Conservation (phyloP, 2,329 filamentous ascomycete genomes). For the Fusarium scirpi region DNA sequence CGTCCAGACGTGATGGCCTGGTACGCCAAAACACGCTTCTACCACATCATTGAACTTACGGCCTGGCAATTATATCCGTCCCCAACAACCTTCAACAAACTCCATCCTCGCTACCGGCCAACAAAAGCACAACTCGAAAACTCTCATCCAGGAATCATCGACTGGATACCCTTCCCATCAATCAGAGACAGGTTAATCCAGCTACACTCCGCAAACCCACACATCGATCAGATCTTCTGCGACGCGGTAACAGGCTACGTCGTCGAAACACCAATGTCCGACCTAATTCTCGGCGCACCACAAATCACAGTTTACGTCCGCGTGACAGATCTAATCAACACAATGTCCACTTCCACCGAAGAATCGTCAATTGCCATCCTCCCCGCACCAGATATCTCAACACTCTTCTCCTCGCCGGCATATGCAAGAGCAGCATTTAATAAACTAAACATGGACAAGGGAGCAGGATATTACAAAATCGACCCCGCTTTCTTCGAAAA, state of each 20-base stretch:
- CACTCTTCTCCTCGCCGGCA: slow-evolving; percentile 39
- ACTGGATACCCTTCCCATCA: slow-evolving; percentile 49
- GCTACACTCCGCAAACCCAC: slow-evolving; percentile 49
- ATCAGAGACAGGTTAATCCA: slow-evolving; percentile 49
- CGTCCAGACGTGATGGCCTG: slow-evolving; percentile 52
- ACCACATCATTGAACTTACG: slow-evolving; percentile 51
- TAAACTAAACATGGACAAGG: slow-evolving; percentile 49
- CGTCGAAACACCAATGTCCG: slow-evolving; percentile 49
- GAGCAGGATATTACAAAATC: slow-evolving; percentile 51
- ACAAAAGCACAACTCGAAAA: slow-evolving; percentile 44
- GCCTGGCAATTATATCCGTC: slow-evolving; percentile 51
- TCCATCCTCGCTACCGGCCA: slow-evolving; percentile 48
- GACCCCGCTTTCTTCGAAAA: slow-evolving; percentile 50
- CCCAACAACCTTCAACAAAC: slow-evolving; percentile 41
- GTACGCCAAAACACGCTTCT: slow-evolving; percentile 57
- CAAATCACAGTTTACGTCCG: slow-evolving; percentile 47
- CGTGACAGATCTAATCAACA: slow-evolving; percentile 49
- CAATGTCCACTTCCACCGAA: slow-evolving; percentile 36
- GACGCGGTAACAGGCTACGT: slow-evolving; percentile 51
- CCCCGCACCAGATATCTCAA: slow-evolving; percentile 42
- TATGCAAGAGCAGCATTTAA: slow-evolving; percentile 47
- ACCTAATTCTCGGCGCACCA: slow-evolving; percentile 44
- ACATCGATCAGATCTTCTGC: slow-evolving; percentile 51
- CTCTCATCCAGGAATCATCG: slow-evolving; percentile 48
- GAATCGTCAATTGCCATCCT: slow-evolving; percentile 20